Percentiles rank a stretch among this genome's conserved stretches.
Evolutionary conservation across 2,329 filamentous ascomycete genomes (phyloP).

Genomic region (Byssothecium circinans): DNA sequence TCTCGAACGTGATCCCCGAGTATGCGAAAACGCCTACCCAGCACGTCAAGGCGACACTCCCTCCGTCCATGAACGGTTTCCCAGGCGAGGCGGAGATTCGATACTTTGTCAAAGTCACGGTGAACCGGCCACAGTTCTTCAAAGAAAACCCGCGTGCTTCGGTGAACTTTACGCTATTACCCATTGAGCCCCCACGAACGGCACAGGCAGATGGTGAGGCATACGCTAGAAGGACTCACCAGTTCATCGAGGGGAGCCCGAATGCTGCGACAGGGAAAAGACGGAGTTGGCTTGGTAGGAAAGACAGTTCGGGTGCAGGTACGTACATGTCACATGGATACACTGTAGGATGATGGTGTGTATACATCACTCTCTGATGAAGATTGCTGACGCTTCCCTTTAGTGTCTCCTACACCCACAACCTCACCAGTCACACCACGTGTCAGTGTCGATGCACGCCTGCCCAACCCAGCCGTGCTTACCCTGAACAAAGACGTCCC

Average conservation of each 20-base stretch:
- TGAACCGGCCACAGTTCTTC: conserved; percentile 83
- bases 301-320: conserved; percentile 18
- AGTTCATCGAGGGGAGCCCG: conserved; percentile 51
- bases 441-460: conserved; percentile 77
- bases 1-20: conserved; percentile 48
- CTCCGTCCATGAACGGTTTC: conserved; percentile 85
- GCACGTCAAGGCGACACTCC: conserved; percentile 84
- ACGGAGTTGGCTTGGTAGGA: conserved; percentile 61
- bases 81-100: conserved; percentile 85
- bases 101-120: conserved; percentile 95
- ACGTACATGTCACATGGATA: no score
- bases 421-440: conserved; percentile 44
- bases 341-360: no score
- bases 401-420: conserved; percentile 17
- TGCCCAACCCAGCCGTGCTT: conserved; percentile 84
- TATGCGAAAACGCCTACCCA: conserved; percentile 50
- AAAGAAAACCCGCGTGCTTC: conserved; percentile 79
- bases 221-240: conserved; percentile 74
- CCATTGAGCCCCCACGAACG: conserved; percentile 84
- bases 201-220: conserved; percentile 71
- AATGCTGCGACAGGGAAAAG: conserved; percentile 52
- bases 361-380: no score
- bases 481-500: conserved; percentile 88
- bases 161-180: conserved; percentile 75
- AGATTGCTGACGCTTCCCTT: no score